Percentiles rank a stretch among this genome's conserved stretches.
phyloP scores from a whole-genome alignment of 352 stramenopile species.

The Paralagenidium karlingii region DNA sequence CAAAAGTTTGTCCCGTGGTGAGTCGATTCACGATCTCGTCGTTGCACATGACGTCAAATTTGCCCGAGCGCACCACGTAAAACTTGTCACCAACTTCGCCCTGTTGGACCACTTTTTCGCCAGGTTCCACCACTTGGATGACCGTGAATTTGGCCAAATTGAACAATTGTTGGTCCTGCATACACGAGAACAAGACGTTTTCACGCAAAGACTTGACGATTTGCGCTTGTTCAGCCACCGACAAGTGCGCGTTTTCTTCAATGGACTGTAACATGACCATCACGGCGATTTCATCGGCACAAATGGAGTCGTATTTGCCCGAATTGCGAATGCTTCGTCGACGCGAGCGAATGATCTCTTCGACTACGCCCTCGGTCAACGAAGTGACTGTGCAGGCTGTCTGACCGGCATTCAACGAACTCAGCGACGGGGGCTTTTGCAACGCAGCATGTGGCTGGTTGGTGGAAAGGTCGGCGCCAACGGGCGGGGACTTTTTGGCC shows the following conservation, averaged over 20 bases:
- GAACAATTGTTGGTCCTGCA: conserved; percentile 58
- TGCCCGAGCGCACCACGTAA: conserved; percentile 40
- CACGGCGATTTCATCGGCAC: conserved; percentile 18
- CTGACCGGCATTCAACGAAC: too few relatives aligned
- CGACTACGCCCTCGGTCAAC: conserved; percentile 30
- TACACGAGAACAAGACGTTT: conserved; percentile 73
- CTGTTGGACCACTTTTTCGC: conserved; percentile 64
- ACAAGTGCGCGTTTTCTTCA: conserved; percentile 13
- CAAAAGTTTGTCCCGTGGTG: conserved; percentile 22
- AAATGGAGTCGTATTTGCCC: conserved; percentile 11
- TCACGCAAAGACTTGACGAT: conserved; percentile 47
- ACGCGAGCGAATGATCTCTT: conserved; percentile 28
- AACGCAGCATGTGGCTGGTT: too few relatives aligned
- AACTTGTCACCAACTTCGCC: conserved; percentile 74
- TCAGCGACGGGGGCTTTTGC: too few relatives aligned
- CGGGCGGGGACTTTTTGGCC: too few relatives aligned
- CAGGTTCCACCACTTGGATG: conserved; percentile 54
- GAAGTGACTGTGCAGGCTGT: too few relatives aligned
- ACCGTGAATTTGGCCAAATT: conserved; percentile 59
- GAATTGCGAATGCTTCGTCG: conserved; percentile 25
- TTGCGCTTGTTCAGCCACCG: conserved; percentile 15
- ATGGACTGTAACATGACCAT: conserved; percentile 11
- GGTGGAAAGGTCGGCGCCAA: too few relatives aligned
- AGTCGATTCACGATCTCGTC: conserved; percentile 30
- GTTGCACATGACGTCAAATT: conserved; percentile 30